A percentile compares a stretch with the other conserved stretches of the same genome.
These are phyloP conservation scores for Tympanopsis confertula DNA, from an alignment of 2,329 filamentous ascomycete genomes.

Conservation along the genomic window DNA sequence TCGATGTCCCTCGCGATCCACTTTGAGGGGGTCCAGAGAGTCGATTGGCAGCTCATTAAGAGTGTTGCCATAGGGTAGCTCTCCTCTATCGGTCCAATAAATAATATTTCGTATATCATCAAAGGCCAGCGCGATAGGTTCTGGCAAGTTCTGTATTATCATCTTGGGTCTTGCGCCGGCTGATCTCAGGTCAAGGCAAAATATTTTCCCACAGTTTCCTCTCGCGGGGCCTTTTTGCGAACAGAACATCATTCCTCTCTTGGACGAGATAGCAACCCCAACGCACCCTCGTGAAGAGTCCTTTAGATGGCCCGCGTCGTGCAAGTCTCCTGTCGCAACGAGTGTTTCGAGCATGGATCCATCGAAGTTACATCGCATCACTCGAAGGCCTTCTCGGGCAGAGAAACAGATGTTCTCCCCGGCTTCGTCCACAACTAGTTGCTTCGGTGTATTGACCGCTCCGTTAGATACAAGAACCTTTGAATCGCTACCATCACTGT, in stretches of 20 bases:
- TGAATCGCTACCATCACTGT: constrained; percentile 34
- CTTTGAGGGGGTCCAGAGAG: no score
- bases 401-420: constrained; percentile 24
- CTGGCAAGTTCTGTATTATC: constrained; percentile 33
- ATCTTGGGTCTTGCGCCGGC: constrained; percentile 16
- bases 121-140: constrained; percentile 45
- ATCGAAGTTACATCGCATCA: constrained; percentile 25
- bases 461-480: constrained; percentile 28
- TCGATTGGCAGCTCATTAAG: no score
- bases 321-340: constrained; percentile 21
- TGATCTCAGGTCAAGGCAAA: constrained; percentile 26
- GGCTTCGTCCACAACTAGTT: constrained; percentile 19
- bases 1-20: no score
- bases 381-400: constrained; percentile 29
- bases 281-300: constrained; percentile 37
- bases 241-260: constrained; percentile 40
- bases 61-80: constrained; percentile 40
- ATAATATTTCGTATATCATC: constrained; percentile 29
- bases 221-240: constrained; percentile 46
- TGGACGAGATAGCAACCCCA: constrained; percentile 34
- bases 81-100: constrained; percentile 52
- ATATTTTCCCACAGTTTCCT: constrained; percentile 35
- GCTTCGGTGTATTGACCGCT: constrained; percentile 34
- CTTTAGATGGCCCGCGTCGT: no score
- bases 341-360: constrained; percentile 25